Evolutionary conservation across 1,139 yeast genomes (phyloP).

Genomic region (Kodamaea alishanica): DNA sequence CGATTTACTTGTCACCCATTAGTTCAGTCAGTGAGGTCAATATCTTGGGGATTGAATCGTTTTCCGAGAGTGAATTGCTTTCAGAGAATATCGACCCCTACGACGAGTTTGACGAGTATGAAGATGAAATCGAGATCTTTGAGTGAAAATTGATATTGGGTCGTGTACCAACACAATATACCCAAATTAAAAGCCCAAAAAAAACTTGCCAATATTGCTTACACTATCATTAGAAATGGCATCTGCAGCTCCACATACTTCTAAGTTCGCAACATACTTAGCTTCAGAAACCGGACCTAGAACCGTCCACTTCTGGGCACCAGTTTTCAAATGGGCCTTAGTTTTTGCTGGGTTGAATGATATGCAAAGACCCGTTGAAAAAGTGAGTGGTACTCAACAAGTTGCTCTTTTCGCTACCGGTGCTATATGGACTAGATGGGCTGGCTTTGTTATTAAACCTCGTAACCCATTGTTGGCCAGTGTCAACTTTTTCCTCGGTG

Average conservation of each 20-base stretch:
- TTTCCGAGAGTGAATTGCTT: constrained; percentile 2
- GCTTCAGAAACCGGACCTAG: constrained; percentile 91
- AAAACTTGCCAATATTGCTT: not conserved
- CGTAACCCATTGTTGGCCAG: constrained; percentile 84
- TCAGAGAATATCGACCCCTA: not conserved
- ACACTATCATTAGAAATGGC: constrained; percentile 28
- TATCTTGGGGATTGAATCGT: constrained; percentile 3
- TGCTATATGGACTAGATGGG: constrained; percentile 97
- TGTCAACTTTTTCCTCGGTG: constrained; percentile 89
- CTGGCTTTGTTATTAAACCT: constrained; percentile 82
- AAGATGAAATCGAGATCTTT: constrained; percentile 3
- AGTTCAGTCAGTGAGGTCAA: constrained; percentile 2
- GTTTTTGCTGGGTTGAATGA: constrained; percentile 90
- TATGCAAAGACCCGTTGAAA: constrained; percentile 85
- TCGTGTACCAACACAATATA: constrained; percentile 5
- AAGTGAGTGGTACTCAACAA: constrained; percentile 88
- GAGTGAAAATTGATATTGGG: constrained; percentile 1
- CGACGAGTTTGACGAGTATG: constrained; percentile 4
- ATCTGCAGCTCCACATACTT: constrained; percentile 43
- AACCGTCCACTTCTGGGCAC: constrained; percentile 94
- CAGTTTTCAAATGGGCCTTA: constrained; percentile 71
- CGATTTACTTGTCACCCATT: constrained; percentile 4
- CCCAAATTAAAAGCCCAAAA: constrained; percentile 2
- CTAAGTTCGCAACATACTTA: constrained; percentile 68
- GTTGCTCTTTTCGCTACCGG: constrained; percentile 89